Percentiles rank a stretch among this genome's conserved stretches.
Evolutionary conservation across 1,284 basidiomycete genomes (phyloP).

Genomic region (Tylopilus orsonianus): DNA sequence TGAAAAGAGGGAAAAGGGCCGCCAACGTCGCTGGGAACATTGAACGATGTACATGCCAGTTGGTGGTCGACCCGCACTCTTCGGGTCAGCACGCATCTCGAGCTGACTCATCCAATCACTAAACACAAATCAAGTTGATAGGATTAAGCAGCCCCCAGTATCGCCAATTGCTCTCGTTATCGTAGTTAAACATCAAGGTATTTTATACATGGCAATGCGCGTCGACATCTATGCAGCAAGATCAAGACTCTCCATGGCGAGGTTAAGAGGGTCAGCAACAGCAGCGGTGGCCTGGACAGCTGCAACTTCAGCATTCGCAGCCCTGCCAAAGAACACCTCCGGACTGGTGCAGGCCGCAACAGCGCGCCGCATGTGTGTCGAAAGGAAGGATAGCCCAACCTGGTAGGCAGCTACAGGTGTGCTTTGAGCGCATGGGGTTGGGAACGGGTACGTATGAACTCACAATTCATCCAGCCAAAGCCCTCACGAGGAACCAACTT

Average conservation of each 20-base stretch:
- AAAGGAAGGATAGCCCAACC: constrained; percentile 93
- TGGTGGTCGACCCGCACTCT: background rate
- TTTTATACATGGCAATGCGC: constrained; percentile 3
- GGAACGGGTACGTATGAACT: constrained; percentile 18
- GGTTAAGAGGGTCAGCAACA: constrained; percentile 59
- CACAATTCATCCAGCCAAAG: constrained; percentile 96
- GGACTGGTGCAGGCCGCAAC: constrained; percentile 91
- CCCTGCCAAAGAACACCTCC: constrained; percentile 79
- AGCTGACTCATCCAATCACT: constrained; percentile 30
- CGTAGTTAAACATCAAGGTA: constrained; percentile 12
- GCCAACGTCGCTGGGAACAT: constrained; percentile 49
- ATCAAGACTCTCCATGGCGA: constrained; percentile 66
- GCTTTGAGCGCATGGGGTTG: constrained; percentile 23
- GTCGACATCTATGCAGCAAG: constrained; percentile 20
- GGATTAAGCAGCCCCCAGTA: background rate
- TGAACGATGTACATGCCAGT: constrained; percentile 20
- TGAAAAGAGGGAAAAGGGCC: constrained; percentile 42
- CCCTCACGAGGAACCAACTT: constrained; percentile 95
- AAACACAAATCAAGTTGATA: background rate
- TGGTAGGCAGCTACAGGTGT: constrained; percentile 78
- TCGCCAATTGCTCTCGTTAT: constrained; percentile 3
- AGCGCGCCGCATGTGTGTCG: constrained; percentile 91
- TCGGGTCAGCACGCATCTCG: no score
- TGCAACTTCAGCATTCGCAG: constrained; percentile 38
- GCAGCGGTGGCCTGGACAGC: constrained; percentile 40